Evolutionary conservation across 2,329 filamentous ascomycete genomes (phyloP).

Genomic region (Colletotrichum sojae): DNA sequence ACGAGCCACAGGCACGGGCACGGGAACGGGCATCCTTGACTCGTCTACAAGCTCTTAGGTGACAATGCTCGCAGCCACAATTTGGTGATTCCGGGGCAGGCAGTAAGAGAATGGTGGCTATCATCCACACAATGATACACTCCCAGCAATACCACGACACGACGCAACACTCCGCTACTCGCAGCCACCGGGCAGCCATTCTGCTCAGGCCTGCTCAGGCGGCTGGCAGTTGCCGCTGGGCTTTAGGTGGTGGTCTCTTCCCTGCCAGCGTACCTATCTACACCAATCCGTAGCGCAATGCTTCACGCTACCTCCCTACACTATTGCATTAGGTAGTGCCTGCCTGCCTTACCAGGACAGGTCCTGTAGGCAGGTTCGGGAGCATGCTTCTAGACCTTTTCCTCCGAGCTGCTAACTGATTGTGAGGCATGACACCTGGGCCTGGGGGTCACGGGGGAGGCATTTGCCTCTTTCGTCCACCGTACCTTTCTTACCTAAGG

Average conservation of each 20-base stretch:
- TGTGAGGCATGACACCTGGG: slow-evolving; percentile 14
- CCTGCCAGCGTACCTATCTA: no score
- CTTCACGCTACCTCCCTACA: no score
- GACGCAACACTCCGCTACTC: not conserved
- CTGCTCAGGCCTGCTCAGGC: slow-evolving; percentile 15
- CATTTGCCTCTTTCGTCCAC: slow-evolving; percentile 11
- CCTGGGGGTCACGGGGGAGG: not conserved
- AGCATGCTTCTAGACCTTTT: slow-evolving; percentile 38
- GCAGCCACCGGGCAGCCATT: slow-evolving; percentile 34
- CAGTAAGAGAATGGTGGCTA: not conserved
- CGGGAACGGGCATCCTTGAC: not conserved
- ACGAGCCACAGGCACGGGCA: not conserved
- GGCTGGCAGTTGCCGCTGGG: slow-evolving; percentile 5
- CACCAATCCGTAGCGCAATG: no score
- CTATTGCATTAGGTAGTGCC: slow-evolving; percentile 2
- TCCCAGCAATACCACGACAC: no score
- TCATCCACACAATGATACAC: no score
- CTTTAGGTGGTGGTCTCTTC: not conserved
- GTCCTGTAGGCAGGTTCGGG: slow-evolving; percentile 11
- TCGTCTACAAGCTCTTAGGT: not conserved
- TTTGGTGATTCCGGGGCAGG: not conserved
- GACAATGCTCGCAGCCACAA: no score
- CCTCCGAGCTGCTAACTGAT: slow-evolving; percentile 4
- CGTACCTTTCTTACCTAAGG: not conserved
- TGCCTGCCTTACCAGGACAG: slow-evolving; percentile 10